Percentiles rank a stretch among this genome's conserved stretches.
Conservation (phyloP, 495 filamentous ascomycete genomes). For the Xylaria flabelliformis region DNA sequence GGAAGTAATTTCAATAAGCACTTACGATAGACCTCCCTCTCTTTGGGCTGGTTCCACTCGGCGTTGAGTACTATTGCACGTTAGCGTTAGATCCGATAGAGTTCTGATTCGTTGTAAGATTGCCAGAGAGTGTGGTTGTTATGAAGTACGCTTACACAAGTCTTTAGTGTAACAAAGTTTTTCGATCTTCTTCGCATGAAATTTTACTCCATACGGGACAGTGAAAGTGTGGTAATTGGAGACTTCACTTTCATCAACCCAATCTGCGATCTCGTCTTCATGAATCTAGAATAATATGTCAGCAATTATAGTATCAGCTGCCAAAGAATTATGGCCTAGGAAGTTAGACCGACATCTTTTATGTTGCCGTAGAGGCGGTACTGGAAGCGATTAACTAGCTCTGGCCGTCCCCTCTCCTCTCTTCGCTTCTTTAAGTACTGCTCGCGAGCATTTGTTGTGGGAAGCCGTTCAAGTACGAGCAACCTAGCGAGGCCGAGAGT, state of each 20-base stretch:
- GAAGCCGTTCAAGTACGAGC: conserved; percentile 79
- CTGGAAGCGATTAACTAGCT: conserved; percentile 36
- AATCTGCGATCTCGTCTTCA: conserved; percentile 81
- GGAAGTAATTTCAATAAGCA: background rate
- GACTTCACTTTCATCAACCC: conserved; percentile 74
- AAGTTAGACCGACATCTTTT: conserved; percentile 58
- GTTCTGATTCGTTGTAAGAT: background rate
- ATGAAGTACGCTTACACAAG: conserved; percentile 48
- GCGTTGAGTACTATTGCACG: conserved; percentile 70
- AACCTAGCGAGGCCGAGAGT: conserved; percentile 80
- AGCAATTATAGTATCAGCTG: background rate
- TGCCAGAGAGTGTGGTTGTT: background rate
- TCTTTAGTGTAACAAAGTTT: conserved; percentile 80
- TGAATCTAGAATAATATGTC: conserved; percentile 33
- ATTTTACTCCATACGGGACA: conserved; percentile 75
- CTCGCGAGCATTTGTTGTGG: conserved; percentile 68
- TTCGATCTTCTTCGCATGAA: conserved; percentile 75
- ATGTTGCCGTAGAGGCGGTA: conserved; percentile 62
- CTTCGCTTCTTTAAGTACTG: conserved; percentile 69
- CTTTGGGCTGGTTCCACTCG: conserved; percentile 79
- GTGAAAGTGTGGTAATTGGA: conserved; percentile 80
- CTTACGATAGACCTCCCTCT: conserved; percentile 65
- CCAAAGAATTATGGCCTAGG: too few species aligned
- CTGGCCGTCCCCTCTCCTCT: conserved; percentile 70
- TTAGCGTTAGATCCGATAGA: conserved; percentile 22